Evolutionary conservation across 352 stramenopile species (phyloP).

Genomic region (Globisporangium uncinulatum): DNA sequence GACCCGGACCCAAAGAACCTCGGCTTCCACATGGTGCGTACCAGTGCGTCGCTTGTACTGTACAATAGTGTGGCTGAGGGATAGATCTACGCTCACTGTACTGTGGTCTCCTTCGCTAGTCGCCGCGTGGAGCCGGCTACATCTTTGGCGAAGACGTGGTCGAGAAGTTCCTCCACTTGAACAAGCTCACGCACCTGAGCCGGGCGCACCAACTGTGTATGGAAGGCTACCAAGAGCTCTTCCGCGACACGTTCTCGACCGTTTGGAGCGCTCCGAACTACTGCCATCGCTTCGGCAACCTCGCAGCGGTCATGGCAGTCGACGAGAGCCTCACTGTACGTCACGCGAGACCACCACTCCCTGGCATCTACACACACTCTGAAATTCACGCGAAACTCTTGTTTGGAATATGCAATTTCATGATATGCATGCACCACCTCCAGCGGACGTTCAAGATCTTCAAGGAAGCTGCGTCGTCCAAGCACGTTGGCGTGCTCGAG

Average conservation of each 20-base stretch:
- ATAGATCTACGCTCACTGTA: too few species aligned
- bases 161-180: conserved; percentile 92
- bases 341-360: not conserved
- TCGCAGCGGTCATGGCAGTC: conserved; percentile 97
- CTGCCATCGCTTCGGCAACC: conserved; percentile 98
- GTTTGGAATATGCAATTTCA: not conserved
- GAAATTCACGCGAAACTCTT: too few species aligned
- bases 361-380: not conserved
- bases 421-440: not conserved
- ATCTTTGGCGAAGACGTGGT: conserved; percentile 93
- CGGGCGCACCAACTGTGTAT: conserved; percentile 95
- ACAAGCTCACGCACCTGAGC: conserved; percentile 89
- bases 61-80: not conserved
- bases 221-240: conserved; percentile 91
- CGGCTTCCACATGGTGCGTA: conserved; percentile 76
- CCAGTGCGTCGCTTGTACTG: not conserved
- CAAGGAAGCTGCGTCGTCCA: conserved; percentile 70
- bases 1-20: conserved; percentile 90
- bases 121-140: conserved; percentile 89
- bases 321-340: conserved; percentile 48
- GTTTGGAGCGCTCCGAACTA: conserved; percentile 99
- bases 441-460: conserved; percentile 85
- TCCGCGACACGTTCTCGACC: conserved; percentile 96
- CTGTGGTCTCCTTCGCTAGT: conserved; percentile 15
- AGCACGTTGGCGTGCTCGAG: conserved; percentile 61